Evolutionary conservation across 768 basidiomycete genomes (phyloP).

Genomic region (Lentinula raphanica): DNA sequence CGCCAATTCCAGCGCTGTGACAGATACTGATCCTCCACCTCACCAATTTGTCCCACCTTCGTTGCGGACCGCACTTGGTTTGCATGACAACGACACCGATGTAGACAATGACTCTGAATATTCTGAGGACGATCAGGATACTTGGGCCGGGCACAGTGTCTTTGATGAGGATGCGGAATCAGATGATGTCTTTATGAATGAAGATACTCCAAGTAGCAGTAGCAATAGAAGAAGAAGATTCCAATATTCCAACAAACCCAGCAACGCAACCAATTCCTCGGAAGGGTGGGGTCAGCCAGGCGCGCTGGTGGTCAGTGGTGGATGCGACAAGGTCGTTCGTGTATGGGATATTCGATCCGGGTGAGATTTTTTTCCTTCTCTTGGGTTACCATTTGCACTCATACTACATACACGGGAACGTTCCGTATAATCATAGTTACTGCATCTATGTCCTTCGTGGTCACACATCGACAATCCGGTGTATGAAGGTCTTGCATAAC

Average conservation of each 20-base stretch:
- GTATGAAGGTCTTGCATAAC: conserved; percentile 81
- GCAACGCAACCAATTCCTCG: conserved; percentile 58
- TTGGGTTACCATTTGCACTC: neutral
- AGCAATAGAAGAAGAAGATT: neutral
- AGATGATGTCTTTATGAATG: neutral
- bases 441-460: conserved; percentile 79
- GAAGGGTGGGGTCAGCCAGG: conserved; percentile 88
- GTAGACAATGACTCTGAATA: conserved; percentile 2
- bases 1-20: neutral
- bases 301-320: conserved; percentile 82
- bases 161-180: conserved; percentile 13
- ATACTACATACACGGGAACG: no score
- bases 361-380: conserved; percentile 34
- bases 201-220: neutral
- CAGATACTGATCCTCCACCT: conserved; percentile 3
- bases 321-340: conserved; percentile 86
- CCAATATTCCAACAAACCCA: conserved; percentile 31
- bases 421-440: conserved; percentile 28
- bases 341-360: conserved; percentile 91
- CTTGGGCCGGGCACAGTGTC: conserved; percentile 8
- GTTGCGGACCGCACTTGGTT: conserved; percentile 47
- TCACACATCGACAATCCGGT: conserved; percentile 88
- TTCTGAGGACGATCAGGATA: conserved; percentile 3
- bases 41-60: conserved; percentile 29
- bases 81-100: conserved; percentile 18